Base-by-base conservation (phyloP, 257 asterid species). In the Nicotiana undulata region DNA sequence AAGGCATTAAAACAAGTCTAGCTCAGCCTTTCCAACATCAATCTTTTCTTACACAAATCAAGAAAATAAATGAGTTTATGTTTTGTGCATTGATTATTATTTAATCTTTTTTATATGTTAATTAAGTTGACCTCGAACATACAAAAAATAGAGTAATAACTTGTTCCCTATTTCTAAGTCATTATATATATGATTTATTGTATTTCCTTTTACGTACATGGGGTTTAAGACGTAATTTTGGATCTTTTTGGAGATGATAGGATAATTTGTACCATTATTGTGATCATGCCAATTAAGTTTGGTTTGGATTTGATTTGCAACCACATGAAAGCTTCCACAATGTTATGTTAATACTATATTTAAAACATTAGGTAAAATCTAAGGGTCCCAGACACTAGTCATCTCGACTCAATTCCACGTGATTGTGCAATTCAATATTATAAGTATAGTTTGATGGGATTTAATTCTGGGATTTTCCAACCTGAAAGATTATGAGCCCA, bases 191-290 rank as follows among this genome's bases (percentile, higher is more conserved):
- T 20, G 56, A 80, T n/a, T 22, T 46, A 61, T 26, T 18, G 31
- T 24, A 60, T 80, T 37, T 44, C 32, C 79, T 29, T 68, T 67
- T 67, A 80, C 29, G 55, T 65, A 55, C 55, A 75, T 75, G 79
- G 34, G 58, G 10, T 44, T 56, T 56, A 53, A 17, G 58, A 6
- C 67, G 28, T 40, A 51, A 61, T 22, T 66, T 61, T 29, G 52
- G 63, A 81, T 85, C 78, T 66, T 66, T 29, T 56, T 1, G 77
- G 58, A 81, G 83, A 82, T 75, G 82, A 81, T 34, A 64, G 76
- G 84, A 82, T 87, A 79, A 86, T 78, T 81, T 61, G 49, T 59
- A 31, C 49, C 40, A 80, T 81, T 70, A 76, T 17, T 75, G 18
- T 56, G 65, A 79, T 83, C 79, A 52, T 61, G 65, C 67, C 75